Evolutionary conservation across 495 filamentous ascomycete genomes (phyloP).

Genomic region (Talaromyces trachyspermus): DNA sequence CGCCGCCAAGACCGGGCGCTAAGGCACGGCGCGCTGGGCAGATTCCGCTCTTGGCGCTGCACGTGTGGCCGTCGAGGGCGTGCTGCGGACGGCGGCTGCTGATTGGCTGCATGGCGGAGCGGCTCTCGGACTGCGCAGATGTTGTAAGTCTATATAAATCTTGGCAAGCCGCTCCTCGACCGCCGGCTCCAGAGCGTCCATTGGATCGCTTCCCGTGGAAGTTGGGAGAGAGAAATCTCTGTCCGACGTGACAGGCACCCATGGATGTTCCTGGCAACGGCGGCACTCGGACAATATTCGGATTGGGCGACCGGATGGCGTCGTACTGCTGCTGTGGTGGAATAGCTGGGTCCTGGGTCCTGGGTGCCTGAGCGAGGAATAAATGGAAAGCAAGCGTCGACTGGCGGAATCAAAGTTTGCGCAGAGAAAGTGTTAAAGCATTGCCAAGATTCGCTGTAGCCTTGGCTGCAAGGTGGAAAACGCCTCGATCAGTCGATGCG

Average conservation of each 20-base stretch:
- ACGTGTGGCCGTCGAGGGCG: neutral
- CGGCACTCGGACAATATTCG: no score
- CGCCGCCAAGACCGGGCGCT: slow-evolving; percentile 1
- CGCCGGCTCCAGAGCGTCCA: neutral
- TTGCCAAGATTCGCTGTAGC: no score
- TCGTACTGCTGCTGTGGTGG: no score
- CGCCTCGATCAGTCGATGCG: neutral
- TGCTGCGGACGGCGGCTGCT: neutral
- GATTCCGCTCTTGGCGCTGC: slow-evolving; percentile 5
- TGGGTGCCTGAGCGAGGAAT: no score
- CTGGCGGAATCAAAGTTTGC: no score
- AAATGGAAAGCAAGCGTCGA: no score
- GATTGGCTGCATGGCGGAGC: no score
- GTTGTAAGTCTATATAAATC: neutral
- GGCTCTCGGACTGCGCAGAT: neutral
- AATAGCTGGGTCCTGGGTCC: no score
- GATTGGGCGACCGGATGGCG: no score
- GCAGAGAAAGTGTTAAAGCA: no score
- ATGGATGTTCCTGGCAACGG: no score
- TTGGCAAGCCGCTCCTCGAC: slow-evolving; percentile 1
- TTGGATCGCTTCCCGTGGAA: neutral
- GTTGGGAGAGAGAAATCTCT: neutral
- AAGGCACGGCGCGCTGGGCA: neutral
- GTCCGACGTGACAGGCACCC: neutral
- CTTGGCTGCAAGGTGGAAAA: neutral